Evolutionary conservation across 179 eudicot genomes (phyloP).

Genomic region (Vitellaria paradoxa): DNA sequence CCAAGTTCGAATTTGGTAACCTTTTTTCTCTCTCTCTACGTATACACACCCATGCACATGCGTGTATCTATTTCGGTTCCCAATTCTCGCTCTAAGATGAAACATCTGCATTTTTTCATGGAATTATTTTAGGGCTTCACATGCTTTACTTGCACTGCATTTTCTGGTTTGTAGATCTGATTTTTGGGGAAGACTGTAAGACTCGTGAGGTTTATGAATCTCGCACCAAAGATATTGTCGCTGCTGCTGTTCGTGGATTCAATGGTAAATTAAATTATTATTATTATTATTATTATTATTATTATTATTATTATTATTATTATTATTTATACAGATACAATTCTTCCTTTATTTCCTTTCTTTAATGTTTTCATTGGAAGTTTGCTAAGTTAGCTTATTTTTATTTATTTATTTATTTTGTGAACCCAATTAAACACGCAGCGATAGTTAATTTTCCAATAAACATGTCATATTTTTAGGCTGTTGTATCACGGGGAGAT

Average conservation of each 20-base stretch:
- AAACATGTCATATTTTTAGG: too few species aligned
- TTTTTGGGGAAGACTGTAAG: slow-evolving; percentile 72
- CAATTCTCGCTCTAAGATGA: background rate
- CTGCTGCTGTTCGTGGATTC: slow-evolving; percentile 86
- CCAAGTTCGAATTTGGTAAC: slow-evolving; percentile 79
- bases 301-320: background rate
- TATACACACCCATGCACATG: background rate
- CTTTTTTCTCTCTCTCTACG: background rate
- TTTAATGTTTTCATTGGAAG: too few species aligned
- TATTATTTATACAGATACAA: too few species aligned
- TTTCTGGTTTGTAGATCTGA: slow-evolving; percentile 43
- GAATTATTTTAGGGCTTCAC: background rate
- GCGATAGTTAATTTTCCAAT: too few species aligned
- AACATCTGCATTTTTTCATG: background rate
- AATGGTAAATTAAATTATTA: slow-evolving; percentile 47
- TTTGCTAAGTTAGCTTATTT: too few species aligned
- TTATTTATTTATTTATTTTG: too few species aligned
- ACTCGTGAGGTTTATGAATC: slow-evolving; percentile 73
- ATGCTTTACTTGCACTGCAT: background rate
- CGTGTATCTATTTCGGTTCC: background rate
- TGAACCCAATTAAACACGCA: too few species aligned
- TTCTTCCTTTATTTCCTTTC: background rate
- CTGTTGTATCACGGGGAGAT: too few species aligned
- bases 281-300: background rate
- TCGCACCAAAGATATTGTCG: slow-evolving; percentile 73